A percentile compares a stretch with the other conserved stretches of the same genome.
Evolutionary conservation across 257 asterid species (phyloP).

Genomic region (Catharanthus roseus): DNA sequence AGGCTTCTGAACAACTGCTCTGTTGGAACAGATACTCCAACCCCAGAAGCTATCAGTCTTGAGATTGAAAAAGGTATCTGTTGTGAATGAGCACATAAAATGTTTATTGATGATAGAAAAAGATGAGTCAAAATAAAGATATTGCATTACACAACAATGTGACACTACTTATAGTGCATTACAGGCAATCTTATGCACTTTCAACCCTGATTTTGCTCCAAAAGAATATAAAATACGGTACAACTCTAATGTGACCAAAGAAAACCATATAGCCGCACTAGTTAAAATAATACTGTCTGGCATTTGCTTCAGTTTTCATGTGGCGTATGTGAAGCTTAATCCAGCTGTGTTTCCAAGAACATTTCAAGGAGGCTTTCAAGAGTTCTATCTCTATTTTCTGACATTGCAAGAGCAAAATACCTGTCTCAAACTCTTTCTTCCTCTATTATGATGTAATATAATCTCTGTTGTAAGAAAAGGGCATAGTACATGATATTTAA

Average conservation of each 20-base stretch:
- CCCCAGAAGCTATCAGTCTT: constrained; percentile 72
- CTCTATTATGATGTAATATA: background rate
- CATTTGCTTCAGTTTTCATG: background rate
- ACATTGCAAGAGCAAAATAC: background rate
- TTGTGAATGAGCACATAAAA: constrained; percentile 18
- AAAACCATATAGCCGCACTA: background rate
- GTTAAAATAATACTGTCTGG: background rate
- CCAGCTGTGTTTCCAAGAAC: background rate
- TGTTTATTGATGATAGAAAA: background rate
- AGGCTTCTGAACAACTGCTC: constrained; percentile 74
- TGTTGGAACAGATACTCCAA: constrained; percentile 75
- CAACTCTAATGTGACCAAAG: background rate
- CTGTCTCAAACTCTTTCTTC: background rate
- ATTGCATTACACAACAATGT: background rate
- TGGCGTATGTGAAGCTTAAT: background rate
- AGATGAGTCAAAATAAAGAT: background rate
- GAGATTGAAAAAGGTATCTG: constrained; percentile 85
- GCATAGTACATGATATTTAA: background rate
- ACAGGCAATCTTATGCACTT: background rate
- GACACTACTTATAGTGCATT: background rate
- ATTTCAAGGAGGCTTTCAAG: too few species aligned
- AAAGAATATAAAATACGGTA: background rate
- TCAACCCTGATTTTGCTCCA: background rate
- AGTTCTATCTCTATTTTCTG: background rate
- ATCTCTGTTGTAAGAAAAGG: background rate